Evolutionary conservation across 805 yeast species (phyloP).

Genomic region (Candida caryicola): DNA sequence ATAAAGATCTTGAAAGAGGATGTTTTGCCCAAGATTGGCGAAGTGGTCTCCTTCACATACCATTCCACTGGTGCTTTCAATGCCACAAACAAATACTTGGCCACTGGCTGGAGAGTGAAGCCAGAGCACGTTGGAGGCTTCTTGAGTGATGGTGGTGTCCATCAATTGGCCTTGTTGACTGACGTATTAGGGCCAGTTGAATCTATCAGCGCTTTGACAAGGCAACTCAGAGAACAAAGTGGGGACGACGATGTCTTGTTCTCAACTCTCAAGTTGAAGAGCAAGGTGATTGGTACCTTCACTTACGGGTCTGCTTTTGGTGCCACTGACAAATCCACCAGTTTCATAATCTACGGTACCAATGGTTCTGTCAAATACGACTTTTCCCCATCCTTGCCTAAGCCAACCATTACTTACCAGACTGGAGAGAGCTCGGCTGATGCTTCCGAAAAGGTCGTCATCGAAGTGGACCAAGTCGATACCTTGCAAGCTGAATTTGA

Average conservation of each 20-base stretch:
- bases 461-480: slow-evolving; percentile 44
- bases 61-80: slow-evolving; percentile 73
- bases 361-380: slow-evolving; percentile 73
- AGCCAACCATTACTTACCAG: slow-evolving; percentile 39
- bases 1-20: slow-evolving; percentile 49
- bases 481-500: slow-evolving; percentile 46
- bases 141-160: slow-evolving; percentile 95
- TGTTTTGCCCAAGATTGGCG: slow-evolving; percentile 70
- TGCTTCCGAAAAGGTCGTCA: slow-evolving; percentile 50
- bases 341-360: slow-evolving; percentile 71
- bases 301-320: slow-evolving; percentile 87
- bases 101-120: slow-evolving; percentile 81
- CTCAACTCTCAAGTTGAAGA: slow-evolving; percentile 59
- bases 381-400: slow-evolving; percentile 48
- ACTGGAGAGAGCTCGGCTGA: slow-evolving; percentile 20
- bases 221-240: slow-evolving; percentile 69
- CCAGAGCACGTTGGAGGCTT: slow-evolving; percentile 94
- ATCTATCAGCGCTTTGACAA: slow-evolving; percentile 70
- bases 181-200: slow-evolving; percentile 75
- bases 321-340: slow-evolving; percentile 66
- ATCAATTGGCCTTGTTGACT: slow-evolving; percentile 84
- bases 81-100: slow-evolving; percentile 54
- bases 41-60: slow-evolving; percentile 65
- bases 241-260: slow-evolving; percentile 83
- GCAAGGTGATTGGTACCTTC: slow-evolving; percentile 75